Evolutionary conservation across 176 grass and related monocot species (phyloP).

Genomic region (Juncus inflexus): DNA sequence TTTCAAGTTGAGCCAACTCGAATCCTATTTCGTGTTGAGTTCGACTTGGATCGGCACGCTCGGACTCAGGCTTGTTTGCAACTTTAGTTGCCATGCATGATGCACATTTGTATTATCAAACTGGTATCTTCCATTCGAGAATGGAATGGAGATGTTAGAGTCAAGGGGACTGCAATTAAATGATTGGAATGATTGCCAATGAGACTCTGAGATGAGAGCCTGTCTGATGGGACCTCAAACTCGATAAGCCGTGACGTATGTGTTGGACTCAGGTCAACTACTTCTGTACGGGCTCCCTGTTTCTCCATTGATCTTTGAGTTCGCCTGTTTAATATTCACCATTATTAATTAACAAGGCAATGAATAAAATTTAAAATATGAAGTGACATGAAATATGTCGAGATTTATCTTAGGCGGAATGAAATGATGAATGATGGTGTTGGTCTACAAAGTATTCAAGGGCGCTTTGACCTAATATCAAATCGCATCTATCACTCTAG

Average conservation of each 20-base stretch:
- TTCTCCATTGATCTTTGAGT: constrained; percentile 7
- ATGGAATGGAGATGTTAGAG: neutral
- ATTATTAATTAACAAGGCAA: neutral
- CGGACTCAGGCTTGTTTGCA: too few relatives aligned
- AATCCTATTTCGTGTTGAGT: too few relatives aligned
- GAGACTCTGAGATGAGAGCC: constrained; percentile 12
- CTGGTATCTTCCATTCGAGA: too few relatives aligned
- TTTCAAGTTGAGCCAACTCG: too few relatives aligned
- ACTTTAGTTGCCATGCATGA: too few relatives aligned
- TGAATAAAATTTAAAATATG: constrained; percentile 2
- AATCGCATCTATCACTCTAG: constrained; percentile 6
- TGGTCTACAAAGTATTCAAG: constrained; percentile 15
- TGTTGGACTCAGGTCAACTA: constrained; percentile 20
- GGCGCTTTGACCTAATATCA: constrained; percentile 15
- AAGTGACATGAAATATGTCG: neutral
- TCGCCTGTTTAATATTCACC: neutral
- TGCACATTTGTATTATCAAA: too few relatives aligned
- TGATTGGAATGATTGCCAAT: constrained; percentile 30
- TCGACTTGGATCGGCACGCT: too few relatives aligned
- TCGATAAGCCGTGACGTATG: constrained; percentile 28
- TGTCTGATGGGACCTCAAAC: constrained; percentile 31
- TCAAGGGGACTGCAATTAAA: neutral
- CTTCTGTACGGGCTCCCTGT: neutral
- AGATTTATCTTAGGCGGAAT: neutral
- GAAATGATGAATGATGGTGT: neutral